Evolutionary conservation across 106 monocot genomes (phyloP).

Genomic region (Apostasia ramifera): DNA sequence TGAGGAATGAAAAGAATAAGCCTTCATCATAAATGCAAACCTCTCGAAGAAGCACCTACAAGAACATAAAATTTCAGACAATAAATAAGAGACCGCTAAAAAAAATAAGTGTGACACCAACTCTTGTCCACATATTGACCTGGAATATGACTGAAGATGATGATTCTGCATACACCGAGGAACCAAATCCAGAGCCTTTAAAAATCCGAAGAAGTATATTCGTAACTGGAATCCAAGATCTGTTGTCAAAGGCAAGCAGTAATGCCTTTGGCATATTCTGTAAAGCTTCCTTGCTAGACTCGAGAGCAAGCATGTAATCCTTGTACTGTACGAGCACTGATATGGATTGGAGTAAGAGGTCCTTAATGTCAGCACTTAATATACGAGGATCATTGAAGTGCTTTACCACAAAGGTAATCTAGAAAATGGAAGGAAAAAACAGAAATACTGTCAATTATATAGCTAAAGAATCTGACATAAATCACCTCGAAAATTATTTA

Average conservation of each 20-base stretch:
- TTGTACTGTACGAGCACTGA: slow-evolving; percentile 78
- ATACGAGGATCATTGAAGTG: slow-evolving; percentile 92
- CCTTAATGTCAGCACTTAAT: slow-evolving; percentile 74
- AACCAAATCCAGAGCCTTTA: slow-evolving; percentile 88
- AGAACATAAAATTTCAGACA: slow-evolving; percentile 6
- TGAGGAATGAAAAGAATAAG: slow-evolving; percentile 83
- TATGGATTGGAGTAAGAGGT: slow-evolving; percentile 91
- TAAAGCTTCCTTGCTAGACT: slow-evolving; percentile 73
- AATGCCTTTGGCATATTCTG: slow-evolving; percentile 73
- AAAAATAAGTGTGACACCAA: not conserved
- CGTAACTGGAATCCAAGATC: slow-evolving; percentile 94
- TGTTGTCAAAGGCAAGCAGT: slow-evolving; percentile 78
- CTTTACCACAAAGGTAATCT: slow-evolving; percentile 85
- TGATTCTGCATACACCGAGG: slow-evolving; percentile 70
- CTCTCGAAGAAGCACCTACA: slow-evolving; percentile 70
- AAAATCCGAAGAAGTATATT: slow-evolving; percentile 76
- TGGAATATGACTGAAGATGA: slow-evolving; percentile 77
- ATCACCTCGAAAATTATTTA: not conserved
- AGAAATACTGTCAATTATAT: not conserved
- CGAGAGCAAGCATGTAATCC: slow-evolving; percentile 76
- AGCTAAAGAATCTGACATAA: not conserved
- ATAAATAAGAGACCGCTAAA: not conserved
- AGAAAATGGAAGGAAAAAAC: slow-evolving; percentile 6
- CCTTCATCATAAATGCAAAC: slow-evolving; percentile 62
- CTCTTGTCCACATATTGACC: slow-evolving; percentile 20